Evolutionary conservation across 371 early-diverging fungal genomes (phyloP).

Genomic region (Rhizopus sp.): DNA sequence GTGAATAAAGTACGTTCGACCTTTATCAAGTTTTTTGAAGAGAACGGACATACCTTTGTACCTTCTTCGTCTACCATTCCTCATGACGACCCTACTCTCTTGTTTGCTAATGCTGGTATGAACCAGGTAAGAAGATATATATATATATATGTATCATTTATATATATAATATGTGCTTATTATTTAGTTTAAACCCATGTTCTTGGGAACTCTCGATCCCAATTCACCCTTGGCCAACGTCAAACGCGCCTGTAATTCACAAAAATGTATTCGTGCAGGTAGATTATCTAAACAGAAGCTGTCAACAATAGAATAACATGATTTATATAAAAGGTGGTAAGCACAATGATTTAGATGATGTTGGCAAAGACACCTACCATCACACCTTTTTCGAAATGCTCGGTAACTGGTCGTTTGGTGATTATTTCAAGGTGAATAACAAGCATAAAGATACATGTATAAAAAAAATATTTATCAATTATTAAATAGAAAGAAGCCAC

Average conservation of each 20-base stretch:
- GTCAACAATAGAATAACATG: not conserved
- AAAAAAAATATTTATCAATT: not conserved
- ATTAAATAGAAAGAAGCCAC: slow-evolving; percentile 59
- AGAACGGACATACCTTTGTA: slow-evolving; percentile 81
- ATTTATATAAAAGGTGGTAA: slow-evolving; percentile 87
- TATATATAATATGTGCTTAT: not conserved
- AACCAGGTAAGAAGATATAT: slow-evolving; percentile 74
- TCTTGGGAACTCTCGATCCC: slow-evolving; percentile 95
- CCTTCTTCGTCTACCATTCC: slow-evolving; percentile 96
- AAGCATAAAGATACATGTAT: not conserved
- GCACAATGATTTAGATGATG: slow-evolving; percentile 99
- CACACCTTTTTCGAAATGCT: slow-evolving; percentile 99
- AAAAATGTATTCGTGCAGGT: slow-evolving; percentile 99
- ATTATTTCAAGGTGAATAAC: slow-evolving; percentile 93
- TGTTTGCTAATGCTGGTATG: slow-evolving; percentile 99
- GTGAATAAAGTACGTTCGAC: slow-evolving; percentile 82
- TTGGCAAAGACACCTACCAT: slow-evolving; percentile 99
- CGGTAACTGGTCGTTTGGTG: slow-evolving; percentile 99
- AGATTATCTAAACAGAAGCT: slow-evolving; percentile 19
- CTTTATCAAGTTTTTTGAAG: slow-evolving; percentile 92
- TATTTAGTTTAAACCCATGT: slow-evolving; percentile 94
- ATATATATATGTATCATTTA: not conserved
- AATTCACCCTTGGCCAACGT: slow-evolving; percentile 88
- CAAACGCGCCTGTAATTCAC: slow-evolving; percentile 94
- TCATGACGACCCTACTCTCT: slow-evolving; percentile 95